A percentile compares a stretch with the other conserved stretches of the same genome.
These are phyloP conservation scores for Graphilbum ipis-grandicollis DNA, from an alignment of 2,329 filamentous ascomycete genomes.

Conservation along the genomic window DNA sequence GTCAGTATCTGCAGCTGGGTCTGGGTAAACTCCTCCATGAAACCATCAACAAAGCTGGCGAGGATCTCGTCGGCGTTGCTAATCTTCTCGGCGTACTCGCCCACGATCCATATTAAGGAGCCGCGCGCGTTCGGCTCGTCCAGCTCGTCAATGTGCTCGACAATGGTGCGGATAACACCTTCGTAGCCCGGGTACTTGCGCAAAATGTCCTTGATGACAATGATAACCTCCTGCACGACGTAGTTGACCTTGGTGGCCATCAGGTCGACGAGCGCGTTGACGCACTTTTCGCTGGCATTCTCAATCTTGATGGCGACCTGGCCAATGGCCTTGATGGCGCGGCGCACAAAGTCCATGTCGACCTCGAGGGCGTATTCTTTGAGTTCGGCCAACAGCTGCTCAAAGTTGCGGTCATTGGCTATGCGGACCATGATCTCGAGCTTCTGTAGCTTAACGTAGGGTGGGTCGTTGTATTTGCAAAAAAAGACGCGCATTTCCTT, in stretches of 20 bases:
- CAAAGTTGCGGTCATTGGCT: constrained; percentile 91
- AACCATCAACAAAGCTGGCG: constrained; percentile 77
- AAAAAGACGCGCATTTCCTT: constrained; percentile 98
- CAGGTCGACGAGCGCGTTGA: constrained; percentile 80
- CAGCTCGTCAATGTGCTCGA: constrained; percentile 89
- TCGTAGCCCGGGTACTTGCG: constrained; percentile 96
- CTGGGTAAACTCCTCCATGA: constrained; percentile 94
- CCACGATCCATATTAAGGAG: constrained; percentile 94
- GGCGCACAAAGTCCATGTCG: constrained; percentile 95
- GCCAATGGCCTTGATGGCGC: constrained; percentile 88
- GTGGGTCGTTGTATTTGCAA: constrained; percentile 98
- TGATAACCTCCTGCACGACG: constrained; percentile 92
- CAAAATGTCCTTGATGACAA: constrained; percentile 99
- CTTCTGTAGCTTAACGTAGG: constrained; percentile 94
- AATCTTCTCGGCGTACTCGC: constrained; percentile 98
- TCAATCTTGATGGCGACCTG: constrained; percentile 99
- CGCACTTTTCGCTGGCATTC: constrained; percentile 82
- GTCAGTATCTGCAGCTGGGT: constrained; percentile 97
- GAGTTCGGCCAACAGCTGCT: constrained; percentile 81
- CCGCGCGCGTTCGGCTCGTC: constrained; percentile 86
- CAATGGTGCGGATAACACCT: constrained; percentile 90
- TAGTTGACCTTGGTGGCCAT: constrained; percentile 98
- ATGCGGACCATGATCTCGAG: constrained; percentile 99
- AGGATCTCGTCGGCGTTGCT: constrained; percentile 95
- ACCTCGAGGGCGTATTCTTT: constrained; percentile 98